These are phyloP conservation scores for Senna tora DNA, from an alignment of 306 rosid species.

Conservation along the genomic window DNA sequence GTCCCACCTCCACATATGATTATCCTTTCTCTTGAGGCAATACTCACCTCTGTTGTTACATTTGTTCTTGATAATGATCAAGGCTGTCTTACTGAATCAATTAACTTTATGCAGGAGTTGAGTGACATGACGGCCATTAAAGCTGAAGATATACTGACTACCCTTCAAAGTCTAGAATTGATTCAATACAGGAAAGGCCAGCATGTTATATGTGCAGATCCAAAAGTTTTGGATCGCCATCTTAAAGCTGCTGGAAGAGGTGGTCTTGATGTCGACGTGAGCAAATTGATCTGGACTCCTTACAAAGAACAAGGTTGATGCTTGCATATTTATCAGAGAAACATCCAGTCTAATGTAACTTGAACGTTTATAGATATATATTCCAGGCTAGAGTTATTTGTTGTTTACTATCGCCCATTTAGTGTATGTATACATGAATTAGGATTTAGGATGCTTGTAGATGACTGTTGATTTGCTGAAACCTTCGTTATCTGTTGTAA, in stretches of 20 bases:
- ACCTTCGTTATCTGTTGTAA: background rate
- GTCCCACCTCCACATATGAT: too few species aligned
- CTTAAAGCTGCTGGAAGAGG: conserved; percentile 97
- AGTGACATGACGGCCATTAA: conserved; percentile 99
- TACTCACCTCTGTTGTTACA: background rate
- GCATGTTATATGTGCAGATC: conserved; percentile 98
- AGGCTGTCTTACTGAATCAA: conserved; percentile 17
- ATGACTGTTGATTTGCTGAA: background rate
- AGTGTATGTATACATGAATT: conserved; percentile 11
- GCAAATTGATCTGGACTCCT: conserved; percentile 98
- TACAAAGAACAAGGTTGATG: conserved; percentile 76
- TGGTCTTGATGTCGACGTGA: conserved; percentile 91
- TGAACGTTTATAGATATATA: conserved; percentile 37
- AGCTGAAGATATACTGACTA: conserved; percentile 89
- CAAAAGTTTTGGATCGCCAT: conserved; percentile 96
- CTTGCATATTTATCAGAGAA: background rate
- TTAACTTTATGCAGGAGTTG: conserved; percentile 66
- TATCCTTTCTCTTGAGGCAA: background rate
- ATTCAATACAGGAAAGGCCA: conserved; percentile 98
- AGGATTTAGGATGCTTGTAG: too few species aligned
- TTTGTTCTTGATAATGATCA: background rate
- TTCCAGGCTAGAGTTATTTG: conserved; percentile 36
- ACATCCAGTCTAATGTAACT: conserved; percentile 15
- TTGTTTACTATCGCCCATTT: background rate
- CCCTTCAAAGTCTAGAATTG: conserved; percentile 88